A percentile compares a stretch with the other conserved stretches of the same genome.
Conservation (phyloP, 768 basidiomycete genomes). For the Galerina marginata region DNA sequence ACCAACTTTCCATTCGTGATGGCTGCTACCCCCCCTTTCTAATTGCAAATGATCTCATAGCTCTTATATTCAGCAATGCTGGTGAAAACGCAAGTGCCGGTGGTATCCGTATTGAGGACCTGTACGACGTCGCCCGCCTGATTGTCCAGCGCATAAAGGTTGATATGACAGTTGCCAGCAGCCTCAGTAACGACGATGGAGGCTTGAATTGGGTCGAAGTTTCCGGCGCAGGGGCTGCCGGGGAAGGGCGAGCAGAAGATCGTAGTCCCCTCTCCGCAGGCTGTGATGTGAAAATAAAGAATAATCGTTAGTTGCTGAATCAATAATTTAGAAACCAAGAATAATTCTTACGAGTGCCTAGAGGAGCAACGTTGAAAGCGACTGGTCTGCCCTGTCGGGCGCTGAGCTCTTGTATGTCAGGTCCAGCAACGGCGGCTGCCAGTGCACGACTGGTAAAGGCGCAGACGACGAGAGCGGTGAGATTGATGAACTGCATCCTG, state of each 20-base stretch:
- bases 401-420: background rate
- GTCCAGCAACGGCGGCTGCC: background rate
- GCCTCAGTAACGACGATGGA: constrained; percentile 9
- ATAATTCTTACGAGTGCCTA: background rate
- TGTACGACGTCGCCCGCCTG: constrained; percentile 6
- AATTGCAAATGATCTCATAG: constrained; percentile 4
- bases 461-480: background rate
- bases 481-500: constrained; percentile 5
- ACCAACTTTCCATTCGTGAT: too few relatives aligned
- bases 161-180: constrained; percentile 4
- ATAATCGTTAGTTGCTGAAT: background rate
- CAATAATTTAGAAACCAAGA: background rate
- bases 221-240: constrained; percentile 8
- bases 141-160: constrained; percentile 2
- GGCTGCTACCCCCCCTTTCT: too few relatives aligned
- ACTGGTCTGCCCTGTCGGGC: background rate
- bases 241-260: constrained; percentile 1
- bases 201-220: constrained; percentile 8
- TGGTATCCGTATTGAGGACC: constrained; percentile 3
- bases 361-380: constrained; percentile 10
- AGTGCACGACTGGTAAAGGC: background rate
- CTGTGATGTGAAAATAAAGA: background rate
- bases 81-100: constrained; percentile 8
- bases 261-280: constrained; percentile 9
- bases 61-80: background rate